Conservation (phyloP, 192 early-diverging fungal genomes). For the Coemansia javaensis region DNA sequence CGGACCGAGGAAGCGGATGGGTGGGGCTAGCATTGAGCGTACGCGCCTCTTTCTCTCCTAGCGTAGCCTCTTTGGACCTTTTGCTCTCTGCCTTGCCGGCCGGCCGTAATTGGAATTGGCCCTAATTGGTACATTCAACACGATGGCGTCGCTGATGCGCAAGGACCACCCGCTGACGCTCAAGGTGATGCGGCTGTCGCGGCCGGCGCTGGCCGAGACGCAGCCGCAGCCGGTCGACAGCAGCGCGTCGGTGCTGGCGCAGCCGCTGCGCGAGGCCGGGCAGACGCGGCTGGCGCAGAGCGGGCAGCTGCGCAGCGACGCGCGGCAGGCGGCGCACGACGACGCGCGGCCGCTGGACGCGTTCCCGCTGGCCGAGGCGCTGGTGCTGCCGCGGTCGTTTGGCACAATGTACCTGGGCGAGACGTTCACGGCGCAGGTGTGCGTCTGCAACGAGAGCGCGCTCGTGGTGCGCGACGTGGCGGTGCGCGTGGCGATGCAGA, state of each 20-base stretch:
- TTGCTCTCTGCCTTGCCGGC: too few species aligned
- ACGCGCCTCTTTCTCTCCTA: background rate
- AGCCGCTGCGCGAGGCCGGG: slow-evolving; percentile 33
- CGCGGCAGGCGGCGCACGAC: slow-evolving; percentile 19
- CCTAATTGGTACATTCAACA: background rate
- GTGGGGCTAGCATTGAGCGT: too few species aligned
- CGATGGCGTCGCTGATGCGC: slow-evolving; percentile 42
- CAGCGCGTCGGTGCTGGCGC: slow-evolving; percentile 23
- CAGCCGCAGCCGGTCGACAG: slow-evolving; percentile 45
- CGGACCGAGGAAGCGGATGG: too few species aligned
- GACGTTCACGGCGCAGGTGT: slow-evolving; percentile 80
- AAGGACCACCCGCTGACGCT: slow-evolving; percentile 72
- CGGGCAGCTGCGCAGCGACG: slow-evolving; percentile 32
- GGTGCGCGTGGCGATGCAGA: slow-evolving; percentile 83
- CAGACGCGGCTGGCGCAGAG: slow-evolving; percentile 45
- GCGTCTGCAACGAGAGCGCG: slow-evolving; percentile 78
- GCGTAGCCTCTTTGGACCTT: slow-evolving; percentile 2
- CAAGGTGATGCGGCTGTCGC: slow-evolving; percentile 89
- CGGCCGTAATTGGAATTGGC: too few species aligned
- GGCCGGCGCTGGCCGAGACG: slow-evolving; percentile 59
- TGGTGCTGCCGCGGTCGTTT: slow-evolving; percentile 79
- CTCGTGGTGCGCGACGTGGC: slow-evolving; percentile 65
- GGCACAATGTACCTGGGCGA: slow-evolving; percentile 95
- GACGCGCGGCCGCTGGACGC: slow-evolving; percentile 52
- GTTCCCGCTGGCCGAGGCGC: slow-evolving; percentile 61